Evolutionary conservation across 805 yeast species (phyloP), one percentile per base, ranked within the genome.

Genomic region (Trichomonascus vanleenenianus): DNA sequence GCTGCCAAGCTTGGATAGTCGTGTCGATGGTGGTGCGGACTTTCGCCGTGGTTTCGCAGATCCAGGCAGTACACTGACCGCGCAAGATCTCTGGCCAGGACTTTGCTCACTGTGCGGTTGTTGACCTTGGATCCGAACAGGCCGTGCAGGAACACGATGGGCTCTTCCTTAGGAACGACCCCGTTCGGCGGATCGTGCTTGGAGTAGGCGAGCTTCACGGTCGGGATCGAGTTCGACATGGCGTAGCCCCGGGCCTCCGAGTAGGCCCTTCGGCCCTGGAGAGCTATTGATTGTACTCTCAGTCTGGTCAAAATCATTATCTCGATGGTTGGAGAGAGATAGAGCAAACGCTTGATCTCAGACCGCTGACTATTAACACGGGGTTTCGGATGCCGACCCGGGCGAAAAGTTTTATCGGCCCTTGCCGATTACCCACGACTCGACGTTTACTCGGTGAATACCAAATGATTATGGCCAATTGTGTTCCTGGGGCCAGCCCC

Each of bases 41-140:
- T 85, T n/a, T 74, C 79, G 1, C 98, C 98, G 60, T 89, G 96
- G 63, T 93, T 89, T 50, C 98, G 70, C 48, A 89, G 69, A 60
- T 91, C 97, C 14, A 61, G 47, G 43, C 68, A 63, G 48, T 61
- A 68, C 3, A 67, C 64, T 3, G 60, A 49, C 12, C 62, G 54
- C 19, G 51, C 45, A 31, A 67, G 54, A 16, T 63, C 68, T 12
- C 64, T 51, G 1, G 70, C 65, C n/a, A 66, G 46, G 1, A 57
- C 58, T 56, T 76, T 77, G 8, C 87, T 85, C n/a, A 89, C 85
- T 0, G 86, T 70, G 48, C 96, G 67, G 56, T 85, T 86, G 62
- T 88, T 91, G n/a, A 75, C 56, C 54, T 78, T 83, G 44, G 83
- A 79, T 1, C 97, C 98, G 63, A 93, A 86, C 9, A 91, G 65